Percentiles rank a stretch among this genome's conserved stretches.
phyloP scores from a whole-genome alignment of 495 filamentous ascomycete genomes.

The Aspergillus haitiensis region DNA sequence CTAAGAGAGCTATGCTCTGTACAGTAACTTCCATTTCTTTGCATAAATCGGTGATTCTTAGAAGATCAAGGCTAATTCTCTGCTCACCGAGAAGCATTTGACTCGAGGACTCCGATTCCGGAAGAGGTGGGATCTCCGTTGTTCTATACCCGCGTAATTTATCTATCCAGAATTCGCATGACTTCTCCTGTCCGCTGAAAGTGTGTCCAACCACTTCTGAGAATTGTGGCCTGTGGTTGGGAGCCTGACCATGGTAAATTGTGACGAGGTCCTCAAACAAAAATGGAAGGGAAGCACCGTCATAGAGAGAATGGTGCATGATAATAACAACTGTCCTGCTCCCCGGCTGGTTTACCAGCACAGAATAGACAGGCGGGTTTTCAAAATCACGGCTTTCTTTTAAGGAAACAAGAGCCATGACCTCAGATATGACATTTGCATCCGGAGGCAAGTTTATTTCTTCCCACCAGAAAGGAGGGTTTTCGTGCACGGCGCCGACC shows the following conservation, averaged over 20 bases:
- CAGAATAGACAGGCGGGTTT: constrained; percentile 23
- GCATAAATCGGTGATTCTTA: constrained; percentile 47
- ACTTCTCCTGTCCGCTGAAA: constrained; percentile 22
- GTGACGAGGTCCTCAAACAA: constrained; percentile 60
- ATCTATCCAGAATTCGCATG: constrained; percentile 44
- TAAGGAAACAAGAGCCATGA: constrained; percentile 18
- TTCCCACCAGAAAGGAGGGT: constrained; percentile 25
- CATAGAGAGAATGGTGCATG: constrained; percentile 85
- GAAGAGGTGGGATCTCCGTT: constrained; percentile 24
- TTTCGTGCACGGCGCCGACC: constrained; percentile 28
- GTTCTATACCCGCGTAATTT: constrained; percentile 32
- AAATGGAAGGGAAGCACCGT: constrained; percentile 74
- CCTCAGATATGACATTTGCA: constrained; percentile 19
- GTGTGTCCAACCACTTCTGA: constrained; percentile 34
- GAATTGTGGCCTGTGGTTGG: constrained; percentile 26
- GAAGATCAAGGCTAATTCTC: constrained; percentile 34
- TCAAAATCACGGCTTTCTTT: constrained; percentile 21
- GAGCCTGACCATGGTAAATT: constrained; percentile 31
- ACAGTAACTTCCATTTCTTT: constrained; percentile 67
- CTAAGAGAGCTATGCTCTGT: constrained; percentile 71
- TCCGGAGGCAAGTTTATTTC: constrained; percentile 21
- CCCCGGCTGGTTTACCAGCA: constrained; percentile 25
- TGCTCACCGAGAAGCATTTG: constrained; percentile 31
- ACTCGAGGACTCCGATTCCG: constrained; percentile 19
- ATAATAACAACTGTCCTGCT: constrained; percentile 32